Base-by-base conservation (phyloP, 1,284 basidiomycete genomes). In the Ceratobasidium sp. region DNA sequence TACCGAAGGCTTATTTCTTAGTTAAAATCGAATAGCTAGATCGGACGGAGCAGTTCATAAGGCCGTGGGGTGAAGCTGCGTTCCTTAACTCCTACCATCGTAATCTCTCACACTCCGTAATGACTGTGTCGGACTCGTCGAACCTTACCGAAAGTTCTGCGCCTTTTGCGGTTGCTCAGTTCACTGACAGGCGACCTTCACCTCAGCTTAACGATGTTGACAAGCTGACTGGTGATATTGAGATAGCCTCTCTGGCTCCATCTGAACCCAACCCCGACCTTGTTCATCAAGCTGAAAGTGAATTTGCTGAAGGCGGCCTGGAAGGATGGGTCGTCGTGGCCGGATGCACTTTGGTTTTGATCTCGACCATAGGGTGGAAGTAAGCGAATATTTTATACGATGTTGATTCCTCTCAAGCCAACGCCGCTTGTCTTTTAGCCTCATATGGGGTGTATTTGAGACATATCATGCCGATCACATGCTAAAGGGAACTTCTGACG, bases 361-460 rank as follows among this genome's bases (percentile, higher is more conserved):
- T 39, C 12, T 42, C 70, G 44, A 60, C 70, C 26, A 56, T 72
- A 12, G 70, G 70, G 18, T 69, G 67, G 67, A 69, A 69, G 67
- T 72, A 23, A 53, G 70, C 46, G 39, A 15, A 18, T 39, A 23
- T 44, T 15, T 23, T n/a, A 9, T 49, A 20, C 13, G 46, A 15
- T 15, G 13, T 49, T 49, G 13, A 44, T 23, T n/a, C 40, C 67
- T 69, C 23, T 51, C 18, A 42, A 33, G 28, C 33, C 33, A 33
- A 33, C 33, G 33, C 33, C 33, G 33, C 33, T 53, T 20, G 66
- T 49, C 12, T 49, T 51, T 26, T 42, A 77, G 67, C 40, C 70
- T 81, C 10, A 53, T 72, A 15, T 81, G 79, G 78, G 80, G 80
- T 9, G 80, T 81, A 5, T 81, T 81, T 44, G 78, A 80, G 67